phyloP scores from a whole-genome alignment of 129 eudicot species.

The Daucus carota region DH1_v3.0 NC_030382.2:13530501-13531000 shows the following conservation, averaged over 20 bases:
- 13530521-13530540: constrained; percentile 39
- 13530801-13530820: constrained; percentile 25
- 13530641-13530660: constrained; percentile 45
- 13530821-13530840: constrained; percentile 37
- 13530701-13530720: constrained; percentile 20
- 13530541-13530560: constrained; percentile 48
- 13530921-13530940: constrained; percentile 8
- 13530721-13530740: constrained; percentile 30
- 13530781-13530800: constrained; percentile 33
- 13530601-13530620: constrained; percentile 43
- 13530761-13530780: constrained; percentile 37
- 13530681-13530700: constrained; percentile 26
- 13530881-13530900: constrained; percentile 35
- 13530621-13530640: constrained; percentile 45
- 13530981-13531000: not conserved
- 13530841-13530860: constrained; percentile 40
- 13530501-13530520: constrained; percentile 31
- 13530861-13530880: constrained; percentile 43
- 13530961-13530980: not conserved
- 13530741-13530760: constrained; percentile 36
- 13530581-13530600: constrained; percentile 37
- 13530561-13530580: constrained; percentile 53
- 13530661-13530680: constrained; percentile 43
- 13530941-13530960: constrained; percentile 9
- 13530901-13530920: constrained; percentile 12